Evolutionary conservation across 2,329 filamentous ascomycete species (phyloP).

Genomic region (Scedosporium apiospermum): DNA sequence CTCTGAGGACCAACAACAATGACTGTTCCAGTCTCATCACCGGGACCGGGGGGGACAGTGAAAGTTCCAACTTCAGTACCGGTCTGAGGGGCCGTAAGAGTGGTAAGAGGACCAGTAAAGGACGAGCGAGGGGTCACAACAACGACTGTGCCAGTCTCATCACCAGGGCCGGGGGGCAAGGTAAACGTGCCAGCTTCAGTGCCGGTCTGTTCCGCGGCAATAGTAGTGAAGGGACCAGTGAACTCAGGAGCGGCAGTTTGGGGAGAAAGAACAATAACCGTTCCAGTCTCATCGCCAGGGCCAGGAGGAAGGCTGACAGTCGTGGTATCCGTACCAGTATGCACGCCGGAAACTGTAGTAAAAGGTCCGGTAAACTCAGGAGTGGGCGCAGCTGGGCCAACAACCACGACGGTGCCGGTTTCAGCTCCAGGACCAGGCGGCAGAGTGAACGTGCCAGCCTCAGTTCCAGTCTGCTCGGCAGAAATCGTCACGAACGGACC

Average conservation of each 20-base stretch:
- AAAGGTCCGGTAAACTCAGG: slow-evolving; percentile 5
- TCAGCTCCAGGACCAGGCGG: neutral
- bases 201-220: slow-evolving; percentile 1
- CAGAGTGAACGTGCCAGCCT: neutral
- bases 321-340: neutral
- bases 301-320: neutral
- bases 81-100: slow-evolving; percentile 2
- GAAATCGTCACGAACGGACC: neutral
- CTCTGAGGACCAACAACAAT: neutral
- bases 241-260: neutral
- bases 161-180: neutral
- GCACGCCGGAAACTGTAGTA: slow-evolving; percentile 5
- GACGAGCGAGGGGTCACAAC: neutral
- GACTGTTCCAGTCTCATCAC: neutral
- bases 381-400: neutral
- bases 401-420: slow-evolving; percentile 7
- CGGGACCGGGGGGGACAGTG: neutral
- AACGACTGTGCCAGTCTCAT: neutral
- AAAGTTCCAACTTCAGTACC: neutral
- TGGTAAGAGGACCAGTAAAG: slow-evolving; percentile 5
- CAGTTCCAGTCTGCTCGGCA: neutral
- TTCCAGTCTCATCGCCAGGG: neutral
- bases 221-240: slow-evolving; percentile 5
- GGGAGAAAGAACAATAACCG: neutral
- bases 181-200: neutral